Conservation (phyloP, 2,329 filamentous ascomycete species). For the Didymella pomorum region DNA sequence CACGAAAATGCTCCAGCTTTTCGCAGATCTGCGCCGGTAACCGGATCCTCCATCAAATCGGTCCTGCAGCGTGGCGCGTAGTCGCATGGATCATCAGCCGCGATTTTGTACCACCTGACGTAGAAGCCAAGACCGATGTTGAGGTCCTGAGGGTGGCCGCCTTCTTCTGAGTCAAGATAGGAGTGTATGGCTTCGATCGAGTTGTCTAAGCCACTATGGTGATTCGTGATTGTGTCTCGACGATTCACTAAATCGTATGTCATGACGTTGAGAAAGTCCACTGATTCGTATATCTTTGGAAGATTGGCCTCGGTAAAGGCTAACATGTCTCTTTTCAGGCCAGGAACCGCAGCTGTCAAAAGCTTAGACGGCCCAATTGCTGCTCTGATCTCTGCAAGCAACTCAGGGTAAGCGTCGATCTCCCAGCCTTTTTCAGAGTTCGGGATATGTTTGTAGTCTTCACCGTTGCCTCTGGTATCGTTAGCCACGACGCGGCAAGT, state of each 20-base stretch:
- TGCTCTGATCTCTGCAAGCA: slow-evolving; percentile 66
- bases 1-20: slow-evolving; percentile 56
- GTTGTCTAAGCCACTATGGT: slow-evolving; percentile 69
- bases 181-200: slow-evolving; percentile 64
- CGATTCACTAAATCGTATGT: slow-evolving; percentile 76
- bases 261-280: slow-evolving; percentile 77
- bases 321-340: slow-evolving; percentile 65
- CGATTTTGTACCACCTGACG: slow-evolving; percentile 58
- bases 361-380: slow-evolving; percentile 66
- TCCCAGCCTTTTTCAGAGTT: slow-evolving; percentile 68
- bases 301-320: slow-evolving; percentile 66
- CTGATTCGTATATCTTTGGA: slow-evolving; percentile 64
- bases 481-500: background rate
- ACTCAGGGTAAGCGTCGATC: slow-evolving; percentile 68
- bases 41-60: slow-evolving; percentile 65
- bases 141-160: slow-evolving; percentile 55
- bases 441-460: slow-evolving; percentile 70
- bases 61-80: slow-evolving; percentile 58
- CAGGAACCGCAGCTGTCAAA: slow-evolving; percentile 73
- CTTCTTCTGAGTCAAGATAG: slow-evolving; percentile 65
- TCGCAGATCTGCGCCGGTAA: slow-evolving; percentile 67
- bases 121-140: slow-evolving; percentile 75
- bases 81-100: slow-evolving; percentile 29
- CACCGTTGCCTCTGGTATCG: slow-evolving; percentile 63
- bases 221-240: slow-evolving; percentile 68